These are phyloP conservation scores for Cyclotella kingstonii DNA, from an alignment of 108 stramenopile genomes.

Conservation along the genomic window DNA sequence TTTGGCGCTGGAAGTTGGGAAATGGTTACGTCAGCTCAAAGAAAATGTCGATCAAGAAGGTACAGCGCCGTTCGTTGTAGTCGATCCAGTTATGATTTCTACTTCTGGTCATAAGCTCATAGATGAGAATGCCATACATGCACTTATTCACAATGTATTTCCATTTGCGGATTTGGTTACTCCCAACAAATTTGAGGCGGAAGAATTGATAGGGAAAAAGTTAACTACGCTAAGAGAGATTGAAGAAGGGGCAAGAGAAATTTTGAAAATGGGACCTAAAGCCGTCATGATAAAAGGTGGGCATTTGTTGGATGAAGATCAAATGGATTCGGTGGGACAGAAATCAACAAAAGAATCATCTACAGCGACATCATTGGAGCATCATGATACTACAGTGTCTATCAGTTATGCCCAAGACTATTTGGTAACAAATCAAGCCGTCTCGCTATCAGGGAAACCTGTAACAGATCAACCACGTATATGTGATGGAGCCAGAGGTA, in stretches of 20 bases:
- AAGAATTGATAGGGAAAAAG: conserved; percentile 67
- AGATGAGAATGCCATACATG: conserved; percentile 69
- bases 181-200: conserved; percentile 93
- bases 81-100: conserved; percentile 94
- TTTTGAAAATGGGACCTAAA: conserved; percentile 62
- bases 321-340: conserved; percentile 1
- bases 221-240: conserved; percentile 66
- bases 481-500: conserved; percentile 70
- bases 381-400: conserved; percentile 32
- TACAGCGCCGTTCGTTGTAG: conserved; percentile 63
- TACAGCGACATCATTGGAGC: background rate
- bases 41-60: background rate
- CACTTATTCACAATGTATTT: conserved; percentile 74
- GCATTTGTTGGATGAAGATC: conserved; percentile 57
- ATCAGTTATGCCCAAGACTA: conserved; percentile 75
- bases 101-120: conserved; percentile 84
- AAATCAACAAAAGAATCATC: too few relatives aligned
- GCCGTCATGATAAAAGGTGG: conserved; percentile 94
- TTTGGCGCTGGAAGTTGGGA: conserved; percentile 66
- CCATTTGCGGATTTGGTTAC: conserved; percentile 82
- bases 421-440: conserved; percentile 42
- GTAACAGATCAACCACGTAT: conserved; percentile 47
- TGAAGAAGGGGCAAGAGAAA: conserved; percentile 71
- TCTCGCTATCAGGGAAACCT: conserved; percentile 40
- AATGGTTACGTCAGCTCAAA: conserved; percentile 49